Percentiles rank a stretch among this genome's conserved stretches.
These are phyloP conservation scores for Aulographum hederae DNA, from an alignment of 2,329 filamentous ascomycete genomes.

Conservation along the genomic window DNA sequence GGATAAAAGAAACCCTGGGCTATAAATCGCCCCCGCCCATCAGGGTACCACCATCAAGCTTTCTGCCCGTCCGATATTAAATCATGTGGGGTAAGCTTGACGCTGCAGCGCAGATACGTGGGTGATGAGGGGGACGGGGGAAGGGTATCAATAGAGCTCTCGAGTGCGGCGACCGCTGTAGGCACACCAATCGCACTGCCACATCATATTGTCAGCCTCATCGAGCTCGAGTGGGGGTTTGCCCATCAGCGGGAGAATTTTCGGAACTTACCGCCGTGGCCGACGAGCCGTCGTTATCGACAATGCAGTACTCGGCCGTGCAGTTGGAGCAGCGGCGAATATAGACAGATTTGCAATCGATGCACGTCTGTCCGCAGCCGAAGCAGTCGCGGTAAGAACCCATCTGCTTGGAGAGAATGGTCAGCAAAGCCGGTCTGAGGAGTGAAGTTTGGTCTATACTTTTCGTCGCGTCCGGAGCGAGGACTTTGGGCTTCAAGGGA, in stretches of 20 bases:
- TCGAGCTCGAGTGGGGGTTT: background rate
- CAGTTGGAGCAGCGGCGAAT: conserved; percentile 58
- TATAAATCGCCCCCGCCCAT: no score
- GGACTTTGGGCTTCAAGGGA: no score
- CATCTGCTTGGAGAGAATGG: conserved; percentile 18
- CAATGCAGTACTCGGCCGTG: conserved; percentile 62
- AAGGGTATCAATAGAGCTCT: conserved; percentile 18
- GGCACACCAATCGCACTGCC: conserved; percentile 20
- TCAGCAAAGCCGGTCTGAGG: conserved; percentile 11
- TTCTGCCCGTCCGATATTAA: no score
- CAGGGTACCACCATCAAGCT: no score
- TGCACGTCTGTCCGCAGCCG: conserved; percentile 57
- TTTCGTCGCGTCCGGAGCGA: no score
- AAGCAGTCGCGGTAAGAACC: conserved; percentile 58
- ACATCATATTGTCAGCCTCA: conserved; percentile 3
- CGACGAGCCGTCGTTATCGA: conserved; percentile 69
- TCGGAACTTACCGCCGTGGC: conserved; percentile 28
- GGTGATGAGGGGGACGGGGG: no score
- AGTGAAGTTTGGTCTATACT: no score
- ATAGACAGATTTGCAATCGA: conserved; percentile 51
- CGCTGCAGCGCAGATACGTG: no score
- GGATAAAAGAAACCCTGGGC: no score
- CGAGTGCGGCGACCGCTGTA: conserved; percentile 16
- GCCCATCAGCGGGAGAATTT: background rate
- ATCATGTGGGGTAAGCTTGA: no score